Evolutionary conservation across 768 basidiomycete genomes (phyloP).

Genomic region (Mycena kentingensis): DNA sequence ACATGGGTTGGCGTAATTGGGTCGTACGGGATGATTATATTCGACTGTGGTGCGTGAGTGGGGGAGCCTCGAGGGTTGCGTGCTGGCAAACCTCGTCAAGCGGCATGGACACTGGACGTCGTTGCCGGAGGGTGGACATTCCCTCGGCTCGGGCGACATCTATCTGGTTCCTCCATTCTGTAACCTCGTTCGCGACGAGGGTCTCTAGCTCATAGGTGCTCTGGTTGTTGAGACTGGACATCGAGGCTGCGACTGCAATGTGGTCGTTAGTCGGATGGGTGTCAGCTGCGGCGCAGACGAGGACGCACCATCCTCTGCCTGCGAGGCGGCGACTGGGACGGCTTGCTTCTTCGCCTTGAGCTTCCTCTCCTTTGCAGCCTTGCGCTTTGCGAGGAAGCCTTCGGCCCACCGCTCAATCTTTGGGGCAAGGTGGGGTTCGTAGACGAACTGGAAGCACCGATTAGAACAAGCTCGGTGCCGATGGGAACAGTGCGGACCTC

Average conservation of each 20-base stretch:
- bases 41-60: conserved; percentile 38
- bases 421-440: conserved; percentile 70
- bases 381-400: conserved; percentile 38
- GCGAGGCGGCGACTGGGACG: conserved; percentile 20
- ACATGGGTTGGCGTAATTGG: conserved; percentile 53
- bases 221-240: conserved; percentile 24
- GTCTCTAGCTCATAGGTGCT: conserved; percentile 51
- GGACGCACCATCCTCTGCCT: conserved; percentile 4
- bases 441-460: conserved; percentile 52
- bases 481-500: conserved; percentile 43
- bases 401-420: conserved; percentile 52
- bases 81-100: conserved; percentile 45
- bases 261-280: conserved; percentile 21
- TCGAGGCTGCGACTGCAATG: conserved; percentile 15
- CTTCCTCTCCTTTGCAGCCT: conserved; percentile 28
- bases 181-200: conserved; percentile 51
- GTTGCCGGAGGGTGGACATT: conserved; percentile 32
- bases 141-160: conserved; percentile 28
- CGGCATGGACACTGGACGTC: conserved; percentile 32
- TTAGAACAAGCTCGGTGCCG: conserved; percentile 22
- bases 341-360: too few species aligned
- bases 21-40: conserved; percentile 45
- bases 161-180: conserved; percentile 53
- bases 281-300: conserved; percentile 33
- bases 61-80: not conserved